Percentiles rank a stretch among this genome's conserved stretches.
Conservation (phyloP, 768 basidiomycete genomes). For the Kwoniella sp. region DNA sequence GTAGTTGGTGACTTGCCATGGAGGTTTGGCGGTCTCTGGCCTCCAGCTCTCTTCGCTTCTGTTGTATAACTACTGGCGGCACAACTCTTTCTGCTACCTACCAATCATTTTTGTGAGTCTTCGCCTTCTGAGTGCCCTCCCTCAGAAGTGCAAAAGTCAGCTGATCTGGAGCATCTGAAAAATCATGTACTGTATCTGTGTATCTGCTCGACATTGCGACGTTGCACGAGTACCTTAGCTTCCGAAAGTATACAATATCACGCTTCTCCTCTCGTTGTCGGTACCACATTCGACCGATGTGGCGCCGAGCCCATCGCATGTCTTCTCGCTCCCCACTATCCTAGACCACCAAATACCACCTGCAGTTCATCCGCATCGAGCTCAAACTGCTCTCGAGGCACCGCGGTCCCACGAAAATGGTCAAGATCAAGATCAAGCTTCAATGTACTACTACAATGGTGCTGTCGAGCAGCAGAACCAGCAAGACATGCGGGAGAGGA, state of each 20-base stretch:
- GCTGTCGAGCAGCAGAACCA: too few relatives aligned
- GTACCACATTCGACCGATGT: slow-evolving; percentile 16
- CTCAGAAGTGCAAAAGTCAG: too few relatives aligned
- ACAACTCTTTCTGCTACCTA: slow-evolving; percentile 31
- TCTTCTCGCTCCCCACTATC: slow-evolving; percentile 26
- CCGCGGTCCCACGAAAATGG: neutral
- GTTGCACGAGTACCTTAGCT: slow-evolving; percentile 22
- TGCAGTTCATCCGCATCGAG: neutral
- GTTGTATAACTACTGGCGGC: slow-evolving; percentile 18
- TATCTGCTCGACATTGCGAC: neutral
- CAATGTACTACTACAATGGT: too few relatives aligned
- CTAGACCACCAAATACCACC: neutral
- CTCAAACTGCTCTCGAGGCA: too few relatives aligned
- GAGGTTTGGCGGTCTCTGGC: slow-evolving; percentile 34
- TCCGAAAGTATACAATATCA: slow-evolving; percentile 45
- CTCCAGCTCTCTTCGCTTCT: slow-evolving; percentile 32
- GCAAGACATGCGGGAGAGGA: too few relatives aligned
- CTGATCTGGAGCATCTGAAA: too few relatives aligned
- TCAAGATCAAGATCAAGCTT: neutral
- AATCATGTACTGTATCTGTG: too few relatives aligned
- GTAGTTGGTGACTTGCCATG: slow-evolving; percentile 43
- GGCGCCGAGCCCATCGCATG: slow-evolving; percentile 14
- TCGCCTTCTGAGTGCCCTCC: too few relatives aligned
- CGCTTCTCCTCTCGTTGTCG: slow-evolving; percentile 42
- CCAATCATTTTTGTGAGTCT: slow-evolving; percentile 34